Evolutionary conservation across 2,329 filamentous ascomycete species (phyloP).

Genomic region (Penicillium sp.): DNA sequence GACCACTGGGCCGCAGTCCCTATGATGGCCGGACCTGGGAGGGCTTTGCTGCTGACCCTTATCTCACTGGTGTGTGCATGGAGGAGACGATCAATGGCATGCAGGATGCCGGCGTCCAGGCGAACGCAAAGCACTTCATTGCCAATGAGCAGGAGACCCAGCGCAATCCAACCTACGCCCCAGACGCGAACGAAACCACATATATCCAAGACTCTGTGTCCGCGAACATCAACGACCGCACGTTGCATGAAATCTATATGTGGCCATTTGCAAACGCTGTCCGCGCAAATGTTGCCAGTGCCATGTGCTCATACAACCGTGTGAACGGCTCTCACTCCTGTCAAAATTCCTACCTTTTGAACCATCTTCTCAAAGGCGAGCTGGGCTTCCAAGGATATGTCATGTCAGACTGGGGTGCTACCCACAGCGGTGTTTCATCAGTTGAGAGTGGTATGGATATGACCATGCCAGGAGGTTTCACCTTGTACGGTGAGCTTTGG

Average conservation of each 20-base stretch:
- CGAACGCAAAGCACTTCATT: conserved; percentile 19
- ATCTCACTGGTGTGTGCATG: conserved; percentile 42
- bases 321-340: conserved; percentile 50
- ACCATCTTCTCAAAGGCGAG: conserved; percentile 51
- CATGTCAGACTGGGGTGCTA: conserved; percentile 47
- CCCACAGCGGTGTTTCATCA: conserved; percentile 46
- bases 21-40: conserved; percentile 48
- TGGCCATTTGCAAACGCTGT: conserved; percentile 9
- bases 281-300: conserved; percentile 28
- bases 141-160: conserved; percentile 33
- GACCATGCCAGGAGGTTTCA: conserved; percentile 20
- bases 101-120: conserved; percentile 45
- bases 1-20: conserved; percentile 44
- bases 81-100: conserved; percentile 43
- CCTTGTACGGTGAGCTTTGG: conserved; percentile 4
- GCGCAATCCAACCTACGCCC: conserved; percentile 28
- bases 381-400: conserved; percentile 52
- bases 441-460: conserved; percentile 49
- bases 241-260: conserved; percentile 8
- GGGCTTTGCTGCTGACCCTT: conserved; percentile 44
- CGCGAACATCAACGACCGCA: conserved; percentile 5
- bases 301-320: conserved; percentile 30
- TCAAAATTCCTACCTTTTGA: conserved; percentile 36
- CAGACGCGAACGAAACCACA: not conserved
- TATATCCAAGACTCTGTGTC: conserved; percentile 13